Evolutionary conservation across 768 basidiomycete genomes (phyloP), one percentile per base, ranked within the genome.

Genomic region (Kwoniella sp.): DNA sequence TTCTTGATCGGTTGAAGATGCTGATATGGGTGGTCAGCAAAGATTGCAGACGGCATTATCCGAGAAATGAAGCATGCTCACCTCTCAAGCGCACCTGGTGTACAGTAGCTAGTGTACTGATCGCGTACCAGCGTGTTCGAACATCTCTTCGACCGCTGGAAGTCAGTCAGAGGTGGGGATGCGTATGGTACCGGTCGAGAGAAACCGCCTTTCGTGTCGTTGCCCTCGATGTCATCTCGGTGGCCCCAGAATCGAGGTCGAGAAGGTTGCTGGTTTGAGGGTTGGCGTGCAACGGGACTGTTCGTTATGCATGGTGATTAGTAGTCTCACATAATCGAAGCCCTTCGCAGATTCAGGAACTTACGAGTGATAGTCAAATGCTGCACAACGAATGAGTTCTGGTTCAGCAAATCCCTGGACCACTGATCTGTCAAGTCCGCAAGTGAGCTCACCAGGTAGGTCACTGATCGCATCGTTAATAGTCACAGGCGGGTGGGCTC

Each of bases 361-460:
- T 60, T 21, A 65, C 57, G 64, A 58, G 10, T 47, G 15, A 30
- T 59, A 65, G 3, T 61, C 54, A 44, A 61, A 58, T 2, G 49
- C 54, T 49, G 17, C 40, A 44, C 17, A n/a, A n/a, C n/a, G n/a
- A n/a, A n/a, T n/a, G n/a, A n/a, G n/a, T n/a, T n/a, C n/a, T n/a
- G n/a, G n/a, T n/a, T 33, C 33, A 33, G 33, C 33, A 33, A 33
- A 13, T n/a, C n/a, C n/a, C n/a, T n/a, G n/a, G n/a, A n/a, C n/a
- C n/a, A n/a, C n/a, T n/a, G n/a, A n/a, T n/a, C n/a, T n/a, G n/a
- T n/a, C n/a, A n/a, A n/a, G n/a, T n/a, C n/a, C n/a, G n/a, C n/a
- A n/a, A n/a, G n/a, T n/a, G n/a, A n/a, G 60, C 68, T 65, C 27
- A 73, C 71, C 36, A 1, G 67, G 70, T 2, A 74, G 60, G 33